Percentiles rank a stretch among this genome's conserved stretches.
These are phyloP conservation scores for Claviceps lovelessii DNA, from an alignment of 2,329 filamentous ascomycete genomes.

Conservation along the genomic window DNA sequence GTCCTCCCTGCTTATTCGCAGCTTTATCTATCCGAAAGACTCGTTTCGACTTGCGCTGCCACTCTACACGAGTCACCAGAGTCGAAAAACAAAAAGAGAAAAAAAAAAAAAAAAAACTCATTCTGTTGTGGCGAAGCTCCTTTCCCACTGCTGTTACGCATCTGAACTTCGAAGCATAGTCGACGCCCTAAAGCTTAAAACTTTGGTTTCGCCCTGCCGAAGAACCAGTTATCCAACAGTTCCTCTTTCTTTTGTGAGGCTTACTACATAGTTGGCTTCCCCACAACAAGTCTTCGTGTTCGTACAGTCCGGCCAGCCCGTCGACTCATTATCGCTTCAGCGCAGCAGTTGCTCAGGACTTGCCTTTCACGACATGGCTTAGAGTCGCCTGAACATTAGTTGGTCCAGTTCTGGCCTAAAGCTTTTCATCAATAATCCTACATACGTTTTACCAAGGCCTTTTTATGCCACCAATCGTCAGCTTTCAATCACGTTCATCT, in stretches of 20 bases:
- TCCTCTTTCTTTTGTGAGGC: not conserved
- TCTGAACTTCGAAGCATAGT: not conserved
- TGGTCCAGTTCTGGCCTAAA: not conserved
- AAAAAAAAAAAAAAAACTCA: not conserved
- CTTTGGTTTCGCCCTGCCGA: not conserved
- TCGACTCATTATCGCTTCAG: not conserved
- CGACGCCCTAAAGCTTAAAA: not conserved
- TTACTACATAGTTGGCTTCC: not conserved
- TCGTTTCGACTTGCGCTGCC: not conserved
- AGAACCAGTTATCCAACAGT: not conserved
- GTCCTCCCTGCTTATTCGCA: not conserved
- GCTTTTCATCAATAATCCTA: not conserved
- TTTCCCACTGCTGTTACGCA: not conserved
- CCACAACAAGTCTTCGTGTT: not conserved
- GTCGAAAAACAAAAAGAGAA: not conserved
- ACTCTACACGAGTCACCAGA: not conserved
- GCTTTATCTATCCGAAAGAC: not conserved
- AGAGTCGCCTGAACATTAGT: not conserved
- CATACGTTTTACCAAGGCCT: not conserved
- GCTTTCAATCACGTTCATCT: not conserved
- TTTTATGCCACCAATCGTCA: not conserved
- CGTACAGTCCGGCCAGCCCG: not conserved
- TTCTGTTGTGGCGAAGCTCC: slow-evolving; percentile 1
- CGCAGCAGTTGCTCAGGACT: not conserved
- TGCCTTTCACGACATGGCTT: slow-evolving; percentile 1